Base-by-base conservation (phyloP, 805 yeast genomes). In the Candida golubevii region DNA sequence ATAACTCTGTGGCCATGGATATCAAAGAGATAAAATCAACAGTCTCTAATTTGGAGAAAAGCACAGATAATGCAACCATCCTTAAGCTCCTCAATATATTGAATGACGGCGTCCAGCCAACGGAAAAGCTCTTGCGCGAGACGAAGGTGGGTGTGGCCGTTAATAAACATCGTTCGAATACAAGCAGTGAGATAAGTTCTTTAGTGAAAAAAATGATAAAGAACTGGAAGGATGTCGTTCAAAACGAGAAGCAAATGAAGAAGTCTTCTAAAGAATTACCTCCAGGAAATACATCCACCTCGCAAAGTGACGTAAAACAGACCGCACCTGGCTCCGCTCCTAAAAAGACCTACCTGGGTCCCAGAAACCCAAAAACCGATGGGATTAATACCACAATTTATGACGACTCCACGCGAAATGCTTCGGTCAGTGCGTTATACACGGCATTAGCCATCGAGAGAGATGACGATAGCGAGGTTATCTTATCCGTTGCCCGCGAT, bases 121-220 rank as follows among this genome's bases (percentile, higher is more conserved):
- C 95, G 1, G 98, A 91, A 60, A 79, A 82, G 60, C 71, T 91
- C 31, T 72, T 91, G 41, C 78, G 97, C 57, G 95, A 91, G 58
- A 93, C 99, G 8, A 89, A 88, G 63, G 91, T 93, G n/a, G 99
- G 99, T 51, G 91, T 93, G 13, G 91, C 90, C 8, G 97, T 93
- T 35, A 93, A 93, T 69, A 89, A 88, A 65, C 80, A 85, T 57
- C 80, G 96, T 51, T 67, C 86, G 8, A 80, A 82, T 38, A 59
- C 66, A 28, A 87, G 85, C 63, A 49, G 76, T 18, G 95, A 89
- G 54, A 77, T 93, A 37, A 72, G 83, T 10, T 66, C 74, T 2
- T 66, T 85, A 34, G 98, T 91, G 32, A 87, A 86, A 62, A 80
- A 79, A 54, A 86, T 90, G 69, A 89, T 93, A 56, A 78, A 80